Conservation (phyloP, 2,329 filamentous ascomycete genomes). For the Emmonsiellopsis sp. region DNA sequence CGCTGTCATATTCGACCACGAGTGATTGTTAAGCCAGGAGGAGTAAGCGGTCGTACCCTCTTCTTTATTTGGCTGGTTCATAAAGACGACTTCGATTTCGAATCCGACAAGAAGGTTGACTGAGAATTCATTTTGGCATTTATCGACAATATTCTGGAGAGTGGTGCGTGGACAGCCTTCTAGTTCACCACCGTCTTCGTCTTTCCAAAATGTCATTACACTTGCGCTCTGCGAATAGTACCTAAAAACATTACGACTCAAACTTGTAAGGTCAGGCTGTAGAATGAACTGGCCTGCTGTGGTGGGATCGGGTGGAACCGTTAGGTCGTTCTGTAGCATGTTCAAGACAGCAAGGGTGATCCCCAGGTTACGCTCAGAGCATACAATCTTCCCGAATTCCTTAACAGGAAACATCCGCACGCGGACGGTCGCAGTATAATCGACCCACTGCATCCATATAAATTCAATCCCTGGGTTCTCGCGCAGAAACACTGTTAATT, state of each 20-base stretch:
- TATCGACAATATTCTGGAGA: conserved; percentile 47
- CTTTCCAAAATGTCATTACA: conserved; percentile 57
- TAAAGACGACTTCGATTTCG: conserved; percentile 70
- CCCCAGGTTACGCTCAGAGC: conserved; percentile 43
- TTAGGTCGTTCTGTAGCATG: conserved; percentile 57
- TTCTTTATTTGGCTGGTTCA: conserved; percentile 40
- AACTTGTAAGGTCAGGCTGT: conserved; percentile 55
- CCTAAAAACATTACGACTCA: conserved; percentile 51
- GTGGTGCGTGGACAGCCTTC: conserved; percentile 57
- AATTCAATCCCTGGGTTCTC: conserved; percentile 50
- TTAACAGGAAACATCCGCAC: conserved; percentile 59
- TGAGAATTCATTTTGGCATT: conserved; percentile 42
- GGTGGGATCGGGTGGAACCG: conserved; percentile 43
- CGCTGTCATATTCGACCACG: conserved; percentile 59
- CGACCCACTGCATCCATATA: conserved; percentile 67
- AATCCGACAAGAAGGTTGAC: conserved; percentile 63
- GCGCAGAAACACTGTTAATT: conserved; percentile 40
- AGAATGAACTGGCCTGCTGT: conserved; percentile 59
- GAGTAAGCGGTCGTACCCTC: conserved; percentile 24
- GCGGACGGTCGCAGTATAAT: conserved; percentile 63
- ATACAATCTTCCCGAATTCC: conserved; percentile 43
- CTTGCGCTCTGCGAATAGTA: conserved; percentile 50
- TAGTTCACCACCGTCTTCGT: conserved; percentile 44
- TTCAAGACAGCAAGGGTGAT: conserved; percentile 58
- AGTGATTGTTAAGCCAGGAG: conserved; percentile 55